These are phyloP conservation scores for Eucalyptus paniculata DNA, from an alignment of 345 rosid genomes.

Conservation along the genomic window DNA sequence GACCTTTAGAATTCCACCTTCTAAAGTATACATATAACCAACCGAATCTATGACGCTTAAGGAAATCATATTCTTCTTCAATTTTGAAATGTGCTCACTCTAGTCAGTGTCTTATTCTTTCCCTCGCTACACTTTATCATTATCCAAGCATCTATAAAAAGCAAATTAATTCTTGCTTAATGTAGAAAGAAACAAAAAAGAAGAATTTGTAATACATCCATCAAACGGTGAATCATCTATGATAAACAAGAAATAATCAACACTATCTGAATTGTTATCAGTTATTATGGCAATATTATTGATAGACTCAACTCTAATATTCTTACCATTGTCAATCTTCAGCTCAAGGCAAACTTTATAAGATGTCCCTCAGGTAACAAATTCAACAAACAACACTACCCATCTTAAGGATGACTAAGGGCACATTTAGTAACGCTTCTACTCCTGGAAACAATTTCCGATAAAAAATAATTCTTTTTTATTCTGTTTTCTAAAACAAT, in stretches of 20 bases:
- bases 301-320: background rate
- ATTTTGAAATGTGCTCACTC: background rate
- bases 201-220: background rate
- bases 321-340: background rate
- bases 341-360: background rate
- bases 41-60: background rate
- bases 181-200: background rate
- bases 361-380: background rate
- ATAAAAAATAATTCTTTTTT: fast-evolving
- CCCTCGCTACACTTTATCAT: background rate
- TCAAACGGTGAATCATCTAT: background rate
- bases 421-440: fast-evolving
- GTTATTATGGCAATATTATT: background rate
- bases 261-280: background rate
- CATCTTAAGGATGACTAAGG: background rate
- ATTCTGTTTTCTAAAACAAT: fast-evolving
- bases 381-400: background rate
- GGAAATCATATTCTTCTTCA: background rate
- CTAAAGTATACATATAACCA: background rate
- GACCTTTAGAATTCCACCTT: background rate
- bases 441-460: fast-evolving
- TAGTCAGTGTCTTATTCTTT: background rate
- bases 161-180: background rate
- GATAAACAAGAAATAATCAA: background rate
- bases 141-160: background rate